Conservation (phyloP, 257 asterid species). For the Solanum dulcamara region DNA sequence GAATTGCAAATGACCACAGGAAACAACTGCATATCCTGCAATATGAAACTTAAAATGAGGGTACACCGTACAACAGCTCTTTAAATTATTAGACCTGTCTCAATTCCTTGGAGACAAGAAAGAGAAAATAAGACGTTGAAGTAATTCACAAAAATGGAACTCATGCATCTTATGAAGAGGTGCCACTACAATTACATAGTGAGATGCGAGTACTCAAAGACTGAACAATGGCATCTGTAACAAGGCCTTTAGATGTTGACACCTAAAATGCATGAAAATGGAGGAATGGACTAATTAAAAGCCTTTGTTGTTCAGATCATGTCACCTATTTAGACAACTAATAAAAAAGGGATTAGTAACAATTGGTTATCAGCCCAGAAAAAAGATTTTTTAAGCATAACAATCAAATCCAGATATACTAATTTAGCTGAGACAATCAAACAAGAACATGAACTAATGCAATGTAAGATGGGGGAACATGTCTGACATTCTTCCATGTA, state of each 20-base stretch:
- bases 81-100: not conserved
- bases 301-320: not conserved
- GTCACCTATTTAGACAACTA: not conserved
- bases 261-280: not conserved
- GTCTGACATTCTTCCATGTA: not conserved
- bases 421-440: not conserved
- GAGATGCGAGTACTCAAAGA: not conserved
- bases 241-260: not conserved
- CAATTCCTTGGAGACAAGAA: not conserved
- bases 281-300: not conserved
- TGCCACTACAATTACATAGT: not conserved
- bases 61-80: not conserved
- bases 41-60: not conserved
- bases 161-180: not conserved
- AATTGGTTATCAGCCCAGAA: not conserved
- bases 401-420: not conserved
- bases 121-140: not conserved
- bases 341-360: not conserved
- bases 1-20: conserved; percentile 72
- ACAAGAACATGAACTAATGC: not conserved
- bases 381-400: not conserved
- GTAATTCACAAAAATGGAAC: not conserved
- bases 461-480: not conserved
- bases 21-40: conserved; percentile 66
- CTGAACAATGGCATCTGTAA: not conserved